Base-by-base conservation (phyloP, 768 basidiomycete genomes). In the Fistulinella prunicolor region DNA sequence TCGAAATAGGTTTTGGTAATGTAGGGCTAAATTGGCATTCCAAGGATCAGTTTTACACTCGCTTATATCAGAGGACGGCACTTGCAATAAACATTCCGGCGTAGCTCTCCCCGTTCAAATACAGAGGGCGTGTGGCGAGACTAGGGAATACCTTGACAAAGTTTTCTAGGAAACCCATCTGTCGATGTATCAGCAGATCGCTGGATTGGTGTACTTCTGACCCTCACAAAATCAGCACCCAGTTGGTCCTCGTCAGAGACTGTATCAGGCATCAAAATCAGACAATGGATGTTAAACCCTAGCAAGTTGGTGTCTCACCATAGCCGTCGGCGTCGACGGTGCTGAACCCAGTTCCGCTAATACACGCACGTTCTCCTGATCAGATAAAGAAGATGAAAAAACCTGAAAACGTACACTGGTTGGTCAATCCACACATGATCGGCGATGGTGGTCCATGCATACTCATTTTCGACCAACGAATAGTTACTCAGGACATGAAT, bases 61-160 rank as follows among this genome's bases (percentile, higher is more conserved):
- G 13, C 16, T 14, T 13, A n/a, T 3, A 7, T 4, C 17, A 26
- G 81, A 83, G 72, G 37, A 22, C 20, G 20, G 38, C 6, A 63
- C 79, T 49, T 54, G 80, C 80, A 40, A 87, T 86, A 54, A 81
- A 86, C 41, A 71, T 75, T 21, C 86, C 86, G 19, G 86, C 79
- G 64, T 87, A 88, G 58, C 82, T 85, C 65, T 88, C 86, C 3
- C 86, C 86, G 0, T 81, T 81, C n/a, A 89, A 59, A 61, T 82
- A 67, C 39, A 88, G 69, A 16, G 86, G 86, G 22, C 87, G 78
- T 2, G 69, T 79, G 16, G 78, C 78, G 17, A 88, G 71, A 54
- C 73, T 74, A 3, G 86, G 87, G 60, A 89, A 89, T 14, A 87
- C 81, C 57, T 83, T 81, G 51, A 86, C 83, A 5, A 87, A 72